Base-by-base conservation (phyloP, 257 asterid species). In the Solanum clarkiae region DNA sequence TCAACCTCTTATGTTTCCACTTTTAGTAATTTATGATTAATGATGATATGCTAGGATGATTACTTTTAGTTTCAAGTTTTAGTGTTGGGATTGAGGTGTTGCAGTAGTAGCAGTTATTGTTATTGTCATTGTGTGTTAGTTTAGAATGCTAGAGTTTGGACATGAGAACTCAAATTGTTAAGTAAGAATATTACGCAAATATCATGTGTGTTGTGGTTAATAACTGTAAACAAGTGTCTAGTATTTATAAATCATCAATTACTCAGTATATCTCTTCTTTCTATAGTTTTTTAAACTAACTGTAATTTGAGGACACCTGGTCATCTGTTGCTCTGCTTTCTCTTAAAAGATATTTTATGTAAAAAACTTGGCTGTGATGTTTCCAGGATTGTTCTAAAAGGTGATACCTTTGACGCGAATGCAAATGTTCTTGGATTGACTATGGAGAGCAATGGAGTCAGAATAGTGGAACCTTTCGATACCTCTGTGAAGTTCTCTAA, bases 371-470 rank as follows among this genome's bases (percentile, higher is more conserved):
- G 32, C 56, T 54, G n/a, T 90, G 84, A 88, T 86, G 65, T 81
- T 86, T 91, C 88, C 95, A 96, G 99, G 95, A 88, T 96, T 87
- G 94, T 93, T 87, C 80, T 93, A 85, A 92, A 94, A 88, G 98
- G 96, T 10, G 91, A 89, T 84, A 90, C 92, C n/a, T 75, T 91
- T 62, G 93, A 96, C 84, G 86, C 95, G 93, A 90, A 84, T 90
- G 98, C 96, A 24, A 90, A 91, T 54, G 93, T 89, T 86, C 93
- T 93, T 91, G 98, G 95, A 80, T 89, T 96, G 79, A 95, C 95
- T 81, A 87, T 96, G 98, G 99, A 96, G 92, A 95, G 99, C 94
- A 96, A 95, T 88, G 99, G 98, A 86, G 89, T 96, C 82, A 91
- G 91, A 87, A 94, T 96, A 86, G 91, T 96, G 94, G 99, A 96